Evolutionary conservation across 2,329 filamentous ascomycete species (phyloP).

Genomic region (Neopestalotiopsis sp.): DNA sequence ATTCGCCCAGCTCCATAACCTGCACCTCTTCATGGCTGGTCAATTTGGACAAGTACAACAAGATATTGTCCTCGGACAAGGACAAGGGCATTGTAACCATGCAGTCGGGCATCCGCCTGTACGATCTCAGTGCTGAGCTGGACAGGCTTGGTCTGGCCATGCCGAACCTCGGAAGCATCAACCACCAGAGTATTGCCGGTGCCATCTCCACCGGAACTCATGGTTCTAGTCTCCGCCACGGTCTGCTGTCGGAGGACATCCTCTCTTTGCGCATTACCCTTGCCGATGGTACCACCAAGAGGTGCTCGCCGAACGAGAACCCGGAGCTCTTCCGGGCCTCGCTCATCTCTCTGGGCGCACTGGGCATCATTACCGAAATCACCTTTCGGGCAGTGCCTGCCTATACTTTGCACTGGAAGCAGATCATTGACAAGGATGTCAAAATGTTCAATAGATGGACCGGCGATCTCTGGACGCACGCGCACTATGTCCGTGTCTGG

Average conservation of each 20-base stretch:
- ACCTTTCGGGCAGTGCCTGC: slow-evolving; percentile 81
- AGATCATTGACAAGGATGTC: slow-evolving; percentile 75
- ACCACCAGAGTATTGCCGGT: slow-evolving; percentile 90
- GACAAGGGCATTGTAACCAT: slow-evolving; percentile 73
- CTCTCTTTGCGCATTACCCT: slow-evolving; percentile 79
- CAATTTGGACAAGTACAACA: slow-evolving; percentile 85
- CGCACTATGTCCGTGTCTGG: slow-evolving; percentile 94
- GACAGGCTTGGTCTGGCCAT: slow-evolving; percentile 81
- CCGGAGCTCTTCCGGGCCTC: slow-evolving; percentile 86
- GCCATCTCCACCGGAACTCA: slow-evolving; percentile 94
- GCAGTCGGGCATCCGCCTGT: slow-evolving; percentile 87
- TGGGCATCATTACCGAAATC: slow-evolving; percentile 90
- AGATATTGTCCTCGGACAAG: slow-evolving; percentile 72
- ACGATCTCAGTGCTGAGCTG: slow-evolving; percentile 74
- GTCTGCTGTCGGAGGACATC: slow-evolving; percentile 82
- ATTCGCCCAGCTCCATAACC: slow-evolving; percentile 91
- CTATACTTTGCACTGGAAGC: slow-evolving; percentile 87
- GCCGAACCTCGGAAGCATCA: slow-evolving; percentile 93
- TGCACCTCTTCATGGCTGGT: slow-evolving; percentile 94
- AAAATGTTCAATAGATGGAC: slow-evolving; percentile 76
- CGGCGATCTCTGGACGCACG: slow-evolving; percentile 76
- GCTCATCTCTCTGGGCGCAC: slow-evolving; percentile 83
- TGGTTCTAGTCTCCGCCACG: slow-evolving; percentile 84
- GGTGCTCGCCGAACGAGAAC: slow-evolving; percentile 73
- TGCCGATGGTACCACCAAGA: slow-evolving; percentile 75